Evolutionary conservation across 1,139 yeast genomes (phyloP), one percentile per base, ranked within the genome.

Genomic region (Trichomonascaceae sp.): DNA sequence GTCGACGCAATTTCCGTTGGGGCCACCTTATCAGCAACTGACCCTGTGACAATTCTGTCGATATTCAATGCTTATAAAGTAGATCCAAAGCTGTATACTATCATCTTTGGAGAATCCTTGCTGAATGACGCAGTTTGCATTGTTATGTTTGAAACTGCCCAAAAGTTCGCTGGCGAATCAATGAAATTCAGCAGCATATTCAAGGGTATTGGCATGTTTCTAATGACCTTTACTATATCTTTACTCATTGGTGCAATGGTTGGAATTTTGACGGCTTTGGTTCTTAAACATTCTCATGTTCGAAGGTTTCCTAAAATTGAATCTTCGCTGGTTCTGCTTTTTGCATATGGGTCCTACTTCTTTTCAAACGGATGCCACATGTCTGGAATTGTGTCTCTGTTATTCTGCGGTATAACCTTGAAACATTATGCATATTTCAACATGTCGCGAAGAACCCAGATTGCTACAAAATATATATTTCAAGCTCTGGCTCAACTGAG

Each of bases 81-180:
- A 38, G 99, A 95, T 69, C 99, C 99, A 10, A 93, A 93, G 70
- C 76, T 95, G 50, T 95, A 95, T 73, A 93, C 99, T 20, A 90
- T 95, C 60, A 93, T 95, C 57, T 93, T 95, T 69, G 99, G 99
- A 48, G 99, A 95, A 71, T 87, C 96, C 4, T 75, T 95, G 60
- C 75, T 95, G 55, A 95, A 95, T 68, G 99, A 95, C 73, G 99
- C 99, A 46, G 95, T 95, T 59, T 91, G 98, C 59, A 95, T 95
- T 69, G 99, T 95, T 63, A 93, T 95, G 96, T 95, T 95, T 73
- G 99, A 95, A 74, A 95, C 99, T 0, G 91, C 98, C 66, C 98
- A 91, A 70, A 89, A 90, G 70, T 89, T 95, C 70, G 95, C 91
- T 64, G 98, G 96, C 45, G 86, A 88, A 63, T 78, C 80, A 18